A percentile compares a stretch with the other conserved stretches of the same genome.
Conservation (phyloP, 116 monocot genomes). For the Cymodocea nodosa region DNA sequence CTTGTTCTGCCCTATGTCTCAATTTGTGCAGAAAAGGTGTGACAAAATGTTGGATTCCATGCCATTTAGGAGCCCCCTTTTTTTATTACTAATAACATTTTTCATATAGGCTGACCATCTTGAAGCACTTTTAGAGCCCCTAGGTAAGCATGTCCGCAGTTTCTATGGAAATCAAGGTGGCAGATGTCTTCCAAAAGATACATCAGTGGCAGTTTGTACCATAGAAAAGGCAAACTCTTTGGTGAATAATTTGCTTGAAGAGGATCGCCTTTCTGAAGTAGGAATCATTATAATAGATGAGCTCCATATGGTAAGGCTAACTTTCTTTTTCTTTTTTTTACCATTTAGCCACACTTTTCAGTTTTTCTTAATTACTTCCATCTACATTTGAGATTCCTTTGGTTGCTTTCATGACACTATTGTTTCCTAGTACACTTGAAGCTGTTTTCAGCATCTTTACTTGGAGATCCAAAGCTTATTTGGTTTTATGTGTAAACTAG, state of each 20-base stretch:
- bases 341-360: neutral
- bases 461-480: no score
- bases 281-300: constrained; percentile 99
- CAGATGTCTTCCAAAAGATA: constrained; percentile 84
- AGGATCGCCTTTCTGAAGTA: constrained; percentile 94
- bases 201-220: constrained; percentile 97
- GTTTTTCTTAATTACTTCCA: no score
- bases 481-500: no score
- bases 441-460: no score
- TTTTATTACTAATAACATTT: neutral
- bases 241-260: constrained; percentile 84
- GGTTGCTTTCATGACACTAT: no score
- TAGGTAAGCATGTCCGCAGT: constrained; percentile 95
- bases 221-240: constrained; percentile 99
- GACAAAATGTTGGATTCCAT: neutral
- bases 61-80: neutral
- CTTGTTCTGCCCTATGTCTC: constrained; percentile 99
- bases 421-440: no score
- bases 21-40: constrained; percentile 97
- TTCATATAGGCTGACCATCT: constrained; percentile 76
- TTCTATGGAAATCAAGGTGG: constrained; percentile 96
- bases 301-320: constrained; percentile 80
- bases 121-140: constrained; percentile 76
- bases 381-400: no score
- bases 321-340: neutral